These are phyloP conservation scores for Salix viminalis DNA, from an alignment of 345 rosid genomes.

Conservation along the genomic window DNA sequence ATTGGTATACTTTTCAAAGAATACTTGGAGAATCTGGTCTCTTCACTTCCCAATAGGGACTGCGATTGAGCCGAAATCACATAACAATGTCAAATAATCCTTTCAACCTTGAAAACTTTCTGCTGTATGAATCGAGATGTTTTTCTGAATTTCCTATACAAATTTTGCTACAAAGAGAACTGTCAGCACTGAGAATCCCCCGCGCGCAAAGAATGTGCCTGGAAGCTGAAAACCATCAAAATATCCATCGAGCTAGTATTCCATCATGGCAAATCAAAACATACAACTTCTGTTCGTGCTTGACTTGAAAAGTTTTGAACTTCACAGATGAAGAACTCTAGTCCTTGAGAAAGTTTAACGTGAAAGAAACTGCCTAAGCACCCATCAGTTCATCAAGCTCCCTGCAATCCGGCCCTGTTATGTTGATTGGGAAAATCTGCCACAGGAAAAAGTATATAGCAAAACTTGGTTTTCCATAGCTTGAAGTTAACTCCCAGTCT, in stretches of 20 bases:
- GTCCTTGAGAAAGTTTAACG: conserved; percentile 72
- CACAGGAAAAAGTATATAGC: background rate
- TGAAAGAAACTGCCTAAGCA: conserved; percentile 84
- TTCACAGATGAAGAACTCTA: conserved; percentile 80
- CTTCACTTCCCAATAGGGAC: too few species aligned
- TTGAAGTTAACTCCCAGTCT: too few species aligned
- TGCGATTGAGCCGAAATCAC: background rate
- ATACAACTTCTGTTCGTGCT: too few species aligned
- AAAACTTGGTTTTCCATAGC: too few species aligned
- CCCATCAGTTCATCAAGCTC: conserved; percentile 91
- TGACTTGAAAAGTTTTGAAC: background rate
- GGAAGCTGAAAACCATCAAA: conserved; percentile 9
- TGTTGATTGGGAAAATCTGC: conserved; percentile 82
- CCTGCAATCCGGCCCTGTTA: conserved; percentile 80
- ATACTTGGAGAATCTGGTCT: too few species aligned
- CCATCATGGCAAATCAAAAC: too few species aligned
- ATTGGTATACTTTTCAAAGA: too few species aligned
- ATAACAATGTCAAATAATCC: background rate
- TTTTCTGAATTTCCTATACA: conserved; percentile 75
- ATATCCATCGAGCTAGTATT: too few species aligned
- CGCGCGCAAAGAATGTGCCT: conserved; percentile 73
- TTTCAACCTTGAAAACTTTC: background rate
- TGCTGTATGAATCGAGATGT: conserved; percentile 43
- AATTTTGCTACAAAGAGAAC: conserved; percentile 62
- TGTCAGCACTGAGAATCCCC: conserved; percentile 51